Percentiles rank a stretch among this genome's conserved stretches.
Conservation (phyloP, 2,329 filamentous ascomycete genomes). For the Pseudogymnoascus sp. region DNA sequence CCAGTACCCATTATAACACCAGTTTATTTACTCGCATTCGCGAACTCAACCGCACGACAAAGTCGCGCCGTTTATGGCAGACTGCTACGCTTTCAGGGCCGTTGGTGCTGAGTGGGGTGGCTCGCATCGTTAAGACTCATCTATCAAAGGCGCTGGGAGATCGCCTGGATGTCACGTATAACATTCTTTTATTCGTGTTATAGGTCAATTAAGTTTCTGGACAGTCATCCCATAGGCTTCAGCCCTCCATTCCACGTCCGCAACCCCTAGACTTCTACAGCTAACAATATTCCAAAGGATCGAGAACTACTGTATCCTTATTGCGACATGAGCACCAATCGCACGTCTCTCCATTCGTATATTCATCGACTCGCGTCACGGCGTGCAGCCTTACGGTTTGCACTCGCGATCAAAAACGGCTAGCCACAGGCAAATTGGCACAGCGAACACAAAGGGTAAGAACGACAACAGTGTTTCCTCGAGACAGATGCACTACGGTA, state of each 20-base stretch:
- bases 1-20: slow-evolving; percentile 22
- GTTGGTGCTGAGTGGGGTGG: slow-evolving; percentile 29
- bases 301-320: slow-evolving; percentile 32
- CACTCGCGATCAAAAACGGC: not conserved
- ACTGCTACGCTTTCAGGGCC: slow-evolving; percentile 29
- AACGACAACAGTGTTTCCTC: not conserved
- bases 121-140: slow-evolving; percentile 32
- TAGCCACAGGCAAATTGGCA: not conserved
- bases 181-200: slow-evolving; percentile 30
- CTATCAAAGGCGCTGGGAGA: slow-evolving; percentile 30
- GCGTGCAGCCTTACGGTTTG: slow-evolving; percentile 13
- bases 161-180: slow-evolving; percentile 30
- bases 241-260: not conserved
- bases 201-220: slow-evolving; percentile 31
- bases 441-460: not conserved
- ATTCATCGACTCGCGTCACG: slow-evolving; percentile 23
- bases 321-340: slow-evolving; percentile 30
- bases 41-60: slow-evolving; percentile 26
- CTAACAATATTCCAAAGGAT: slow-evolving; percentile 23
- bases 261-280: not conserved
- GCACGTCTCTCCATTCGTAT: slow-evolving; percentile 29
- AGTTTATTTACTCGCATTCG: slow-evolving; percentile 26
- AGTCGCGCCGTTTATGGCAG: slow-evolving; percentile 31
- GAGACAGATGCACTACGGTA: not conserved
- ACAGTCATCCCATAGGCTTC: not conserved